These are phyloP conservation scores for Isatis lusitanica DNA, from an alignment of 441 rosid genomes.

Conservation along the genomic window DNA sequence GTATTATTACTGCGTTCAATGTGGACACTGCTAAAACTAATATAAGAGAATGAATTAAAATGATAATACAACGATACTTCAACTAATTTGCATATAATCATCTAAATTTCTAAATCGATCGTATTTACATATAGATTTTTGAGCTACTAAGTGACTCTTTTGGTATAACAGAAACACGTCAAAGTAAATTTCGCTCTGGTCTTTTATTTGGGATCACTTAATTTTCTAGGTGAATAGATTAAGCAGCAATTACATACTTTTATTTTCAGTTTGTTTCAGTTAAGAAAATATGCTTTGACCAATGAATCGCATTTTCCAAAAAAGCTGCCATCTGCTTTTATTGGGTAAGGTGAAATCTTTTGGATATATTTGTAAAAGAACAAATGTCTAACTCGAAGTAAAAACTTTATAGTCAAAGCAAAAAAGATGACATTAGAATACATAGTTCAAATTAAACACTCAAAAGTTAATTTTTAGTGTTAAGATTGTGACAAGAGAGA, in stretches of 20 bases:
- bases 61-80: background rate
- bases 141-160: background rate
- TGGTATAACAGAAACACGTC: background rate
- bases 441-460: slow-evolving; percentile 28
- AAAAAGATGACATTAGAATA: slow-evolving; percentile 15
- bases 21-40: background rate
- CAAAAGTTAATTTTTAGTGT: slow-evolving; percentile 24
- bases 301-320: slow-evolving; percentile 10
- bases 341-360: slow-evolving; percentile 15
- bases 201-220: background rate
- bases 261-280: slow-evolving; percentile 7
- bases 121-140: too few species aligned
- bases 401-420: slow-evolving; percentile 29
- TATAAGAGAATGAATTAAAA: background rate
- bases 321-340: slow-evolving; percentile 2
- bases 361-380: slow-evolving; percentile 18
- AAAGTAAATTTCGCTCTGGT: background rate
- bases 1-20: background rate
- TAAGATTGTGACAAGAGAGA: slow-evolving; percentile 27
- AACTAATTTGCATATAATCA: background rate
- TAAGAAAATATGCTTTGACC: background rate
- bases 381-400: slow-evolving; percentile 10
- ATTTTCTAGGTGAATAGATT: too few species aligned
- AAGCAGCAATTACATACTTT: background rate
- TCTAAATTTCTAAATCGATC: background rate